Base-by-base conservation (phyloP, 208 protist genomes). In the Crithidia bombi region DNA sequence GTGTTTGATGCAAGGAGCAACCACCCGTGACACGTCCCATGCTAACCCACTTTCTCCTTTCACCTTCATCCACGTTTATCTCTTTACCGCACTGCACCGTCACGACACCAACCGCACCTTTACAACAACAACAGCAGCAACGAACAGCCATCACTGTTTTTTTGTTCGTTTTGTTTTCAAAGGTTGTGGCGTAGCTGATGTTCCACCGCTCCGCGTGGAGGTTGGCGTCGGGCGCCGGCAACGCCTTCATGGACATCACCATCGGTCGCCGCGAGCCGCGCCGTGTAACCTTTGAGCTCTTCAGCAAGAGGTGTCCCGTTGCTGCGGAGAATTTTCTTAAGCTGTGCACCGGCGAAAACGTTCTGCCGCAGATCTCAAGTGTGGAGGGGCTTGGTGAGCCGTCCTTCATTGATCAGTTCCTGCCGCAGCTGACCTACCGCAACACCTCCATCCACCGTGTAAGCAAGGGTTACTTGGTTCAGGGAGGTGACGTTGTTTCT, bases 381-480 rank as follows among this genome's bases (percentile, higher is more conserved):
- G 72, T 77, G 0, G 83, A 88, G 0, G 87, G 83, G 0, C 65
- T 93, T n/a, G 78, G 47, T 26, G 81, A 92, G 56, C 84, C 87
- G 14, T 77, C 82, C 17, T 95, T 94, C 72, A 71, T 69, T 11
- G 86, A 93, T 51, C 87, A 92, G 65, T 91, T 92, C 57, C 73
- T 94, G 25, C 89, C 89, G 5, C 86, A 94, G 65, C 87, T 98
- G 47, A 86, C 86, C 50, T 99, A 98, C 88, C 85, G 85, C 51
- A 73, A 79, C 49, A 93, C 85, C 12, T 83, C 76, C 11, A 96
- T 99, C 59, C 98, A 99, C 69, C 91, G 98, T 63, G 81, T 99
- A 21, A 85, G 96, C 35, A 76, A 73, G 10, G 86, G 85, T 15
- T 99, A 98, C 76, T 72, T 98, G 3, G 76, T 97, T 36, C 97